These are phyloP conservation scores for Cryptococcus jaspeensis DNA, from an alignment of 1,284 basidiomycete species.

Conservation along the genomic window DNA sequence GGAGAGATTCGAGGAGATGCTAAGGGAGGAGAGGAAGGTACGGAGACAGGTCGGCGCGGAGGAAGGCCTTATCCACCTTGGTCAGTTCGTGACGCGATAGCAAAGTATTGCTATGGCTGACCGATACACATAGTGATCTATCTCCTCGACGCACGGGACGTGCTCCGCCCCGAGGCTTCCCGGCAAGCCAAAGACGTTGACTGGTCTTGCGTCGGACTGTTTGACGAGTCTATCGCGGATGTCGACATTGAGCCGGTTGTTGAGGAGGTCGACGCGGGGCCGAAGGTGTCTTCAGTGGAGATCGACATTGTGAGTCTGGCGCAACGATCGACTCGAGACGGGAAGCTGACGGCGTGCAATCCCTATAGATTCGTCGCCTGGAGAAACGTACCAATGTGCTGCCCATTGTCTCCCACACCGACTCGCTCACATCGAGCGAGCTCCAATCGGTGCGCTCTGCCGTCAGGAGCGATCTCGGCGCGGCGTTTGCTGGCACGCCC, in stretches of 20 bases:
- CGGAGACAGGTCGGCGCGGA: slow-evolving; percentile 32
- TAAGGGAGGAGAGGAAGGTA: slow-evolving; percentile 46
- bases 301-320: slow-evolving; percentile 24
- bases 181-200: slow-evolving; percentile 12
- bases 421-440: slow-evolving; percentile 35
- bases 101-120: neutral
- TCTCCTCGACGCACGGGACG: slow-evolving; percentile 40
- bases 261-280: neutral
- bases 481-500: slow-evolving; percentile 12
- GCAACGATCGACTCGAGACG: neutral
- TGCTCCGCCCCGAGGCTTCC: slow-evolving; percentile 22
- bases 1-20: slow-evolving; percentile 35
- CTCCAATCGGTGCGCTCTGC: slow-evolving; percentile 25
- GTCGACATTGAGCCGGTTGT: neutral
- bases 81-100: slow-evolving; percentile 14
- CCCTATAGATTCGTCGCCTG: slow-evolving; percentile 35
- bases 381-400: slow-evolving; percentile 38
- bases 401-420: slow-evolving; percentile 40
- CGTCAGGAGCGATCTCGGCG: slow-evolving; percentile 29
- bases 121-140: slow-evolving; percentile 36
- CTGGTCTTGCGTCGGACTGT: slow-evolving; percentile 32
- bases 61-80: slow-evolving; percentile 41
- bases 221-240: slow-evolving; percentile 16
- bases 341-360: neutral
- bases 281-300: slow-evolving; percentile 14